A percentile compares a stretch with the other conserved stretches of the same genome.
Evolutionary conservation across 2,329 filamentous ascomycete species (phyloP).

Genomic region (Rosellinia necatrix): DNA sequence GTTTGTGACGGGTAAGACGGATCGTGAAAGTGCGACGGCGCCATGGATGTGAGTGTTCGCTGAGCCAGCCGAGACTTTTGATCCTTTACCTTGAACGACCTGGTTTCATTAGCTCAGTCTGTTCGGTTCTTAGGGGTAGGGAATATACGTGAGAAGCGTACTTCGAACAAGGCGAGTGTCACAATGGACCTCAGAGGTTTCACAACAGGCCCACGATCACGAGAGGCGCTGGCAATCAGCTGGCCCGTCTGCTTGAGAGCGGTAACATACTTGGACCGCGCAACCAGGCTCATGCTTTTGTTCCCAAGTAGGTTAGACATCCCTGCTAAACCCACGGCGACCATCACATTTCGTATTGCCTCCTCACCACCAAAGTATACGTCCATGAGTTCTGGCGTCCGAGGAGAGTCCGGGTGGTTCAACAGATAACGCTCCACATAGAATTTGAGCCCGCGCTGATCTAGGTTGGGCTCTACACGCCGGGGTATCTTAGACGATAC

Average conservation of each 20-base stretch:
- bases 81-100: constrained; percentile 51
- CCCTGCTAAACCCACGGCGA: constrained; percentile 62
- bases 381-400: constrained; percentile 44
- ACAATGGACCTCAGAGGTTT: constrained; percentile 56
- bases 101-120: constrained; percentile 29
- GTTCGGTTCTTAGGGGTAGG: neutral
- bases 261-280: constrained; percentile 58
- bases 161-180: constrained; percentile 66
- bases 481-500: constrained; percentile 33
- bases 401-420: constrained; percentile 56
- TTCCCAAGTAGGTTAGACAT: constrained; percentile 59
- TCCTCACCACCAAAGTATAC: constrained; percentile 45
- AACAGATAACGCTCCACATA: constrained; percentile 57
- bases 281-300: constrained; percentile 49
- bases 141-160: constrained; percentile 36
- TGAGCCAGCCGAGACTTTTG: constrained; percentile 51
- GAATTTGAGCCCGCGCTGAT: constrained; percentile 56
- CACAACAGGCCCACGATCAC: constrained; percentile 44
- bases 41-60: constrained; percentile 65
- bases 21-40: constrained; percentile 61
- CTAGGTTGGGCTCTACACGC: constrained; percentile 48
- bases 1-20: constrained; percentile 46
- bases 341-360: constrained; percentile 54
- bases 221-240: constrained; percentile 44
- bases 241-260: constrained; percentile 55